Evolutionary conservation across 306 rosid species (phyloP).

Genomic region (Vigna hirtella): DNA sequence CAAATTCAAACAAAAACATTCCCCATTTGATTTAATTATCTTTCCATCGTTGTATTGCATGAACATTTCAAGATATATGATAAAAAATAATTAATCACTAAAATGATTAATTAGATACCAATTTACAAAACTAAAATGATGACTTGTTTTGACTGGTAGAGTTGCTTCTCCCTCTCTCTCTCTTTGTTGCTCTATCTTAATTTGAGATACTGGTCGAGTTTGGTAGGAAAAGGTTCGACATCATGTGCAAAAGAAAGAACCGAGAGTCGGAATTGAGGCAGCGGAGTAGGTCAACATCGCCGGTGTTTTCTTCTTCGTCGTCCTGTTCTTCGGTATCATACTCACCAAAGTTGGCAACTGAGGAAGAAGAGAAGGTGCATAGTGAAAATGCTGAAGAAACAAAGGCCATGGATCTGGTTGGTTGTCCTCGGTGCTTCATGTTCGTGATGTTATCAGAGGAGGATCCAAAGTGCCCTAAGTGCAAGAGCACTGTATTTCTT

Average conservation of each 20-base stretch:
- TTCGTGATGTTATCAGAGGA: conserved; percentile 56
- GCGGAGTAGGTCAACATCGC: not conserved
- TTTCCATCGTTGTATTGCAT: too few species aligned
- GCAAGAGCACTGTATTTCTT: conserved; percentile 58
- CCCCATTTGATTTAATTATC: too few species aligned
- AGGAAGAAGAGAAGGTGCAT: not conserved
- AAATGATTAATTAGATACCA: too few species aligned
- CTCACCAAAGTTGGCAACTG: not conserved
- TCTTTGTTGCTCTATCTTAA: too few species aligned
- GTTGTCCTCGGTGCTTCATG: conserved; percentile 55
- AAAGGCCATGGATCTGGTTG: conserved; percentile 56
- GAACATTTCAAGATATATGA: too few species aligned
- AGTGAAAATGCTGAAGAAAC: not conserved
- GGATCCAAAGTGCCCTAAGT: conserved; percentile 65
- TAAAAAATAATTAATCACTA: too few species aligned
- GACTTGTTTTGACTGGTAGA: too few species aligned
- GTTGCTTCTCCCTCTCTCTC: too few species aligned
- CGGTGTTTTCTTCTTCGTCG: too few species aligned
- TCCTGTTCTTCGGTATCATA: conserved; percentile 33
- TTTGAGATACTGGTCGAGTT: too few species aligned
- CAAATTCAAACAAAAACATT: too few species aligned
- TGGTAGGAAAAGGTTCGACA: not conserved
- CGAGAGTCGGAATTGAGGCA: not conserved
- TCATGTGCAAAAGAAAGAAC: not conserved
- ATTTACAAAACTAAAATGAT: too few species aligned